A percentile compares a stretch with the other conserved stretches of the same genome.
These are phyloP conservation scores for Ascochyta viciae-villosae DNA, from an alignment of 2,329 filamentous ascomycete species.

Conservation along the genomic window DNA sequence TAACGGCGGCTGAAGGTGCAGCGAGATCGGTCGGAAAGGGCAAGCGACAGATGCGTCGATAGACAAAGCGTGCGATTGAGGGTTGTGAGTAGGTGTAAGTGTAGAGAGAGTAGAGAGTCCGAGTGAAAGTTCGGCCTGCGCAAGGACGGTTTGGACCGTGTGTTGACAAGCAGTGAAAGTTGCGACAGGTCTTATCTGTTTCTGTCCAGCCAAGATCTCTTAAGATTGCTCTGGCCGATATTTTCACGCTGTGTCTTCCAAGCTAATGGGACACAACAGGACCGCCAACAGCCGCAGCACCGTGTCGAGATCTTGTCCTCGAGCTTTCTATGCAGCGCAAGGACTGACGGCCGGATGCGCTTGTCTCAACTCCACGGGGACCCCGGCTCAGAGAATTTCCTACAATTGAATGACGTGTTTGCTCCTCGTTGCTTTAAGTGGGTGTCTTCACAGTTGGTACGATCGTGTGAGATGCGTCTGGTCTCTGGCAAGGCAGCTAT, in stretches of 20 bases:
- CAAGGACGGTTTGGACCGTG: not conserved
- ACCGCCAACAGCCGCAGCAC: not conserved
- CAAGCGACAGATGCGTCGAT: not conserved
- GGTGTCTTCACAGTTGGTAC: not conserved
- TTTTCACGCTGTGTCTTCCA: conserved; percentile 22
- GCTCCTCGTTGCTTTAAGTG: not conserved
- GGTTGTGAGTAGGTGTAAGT: conserved; percentile 9
- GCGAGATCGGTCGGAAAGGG: not conserved
- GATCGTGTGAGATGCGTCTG: not conserved
- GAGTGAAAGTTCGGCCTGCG: conserved; percentile 8
- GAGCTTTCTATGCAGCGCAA: not conserved
- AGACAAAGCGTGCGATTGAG: not conserved
- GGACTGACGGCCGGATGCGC: not conserved
- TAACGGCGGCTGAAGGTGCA: not conserved
- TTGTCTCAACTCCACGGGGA: not conserved
- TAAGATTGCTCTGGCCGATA: not conserved
- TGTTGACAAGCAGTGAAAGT: conserved; percentile 1
- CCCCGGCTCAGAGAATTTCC: not conserved
- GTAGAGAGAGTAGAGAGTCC: conserved; percentile 8
- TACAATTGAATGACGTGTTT: conserved; percentile 1
- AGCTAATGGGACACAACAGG: conserved; percentile 28
- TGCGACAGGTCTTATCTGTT: not conserved
- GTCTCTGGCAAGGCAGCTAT: conserved; percentile 1
- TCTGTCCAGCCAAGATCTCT: not conserved
- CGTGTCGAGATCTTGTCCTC: not conserved